Conservation (phyloP, 306 rosid genomes). For the Medicago arabica region DNA sequence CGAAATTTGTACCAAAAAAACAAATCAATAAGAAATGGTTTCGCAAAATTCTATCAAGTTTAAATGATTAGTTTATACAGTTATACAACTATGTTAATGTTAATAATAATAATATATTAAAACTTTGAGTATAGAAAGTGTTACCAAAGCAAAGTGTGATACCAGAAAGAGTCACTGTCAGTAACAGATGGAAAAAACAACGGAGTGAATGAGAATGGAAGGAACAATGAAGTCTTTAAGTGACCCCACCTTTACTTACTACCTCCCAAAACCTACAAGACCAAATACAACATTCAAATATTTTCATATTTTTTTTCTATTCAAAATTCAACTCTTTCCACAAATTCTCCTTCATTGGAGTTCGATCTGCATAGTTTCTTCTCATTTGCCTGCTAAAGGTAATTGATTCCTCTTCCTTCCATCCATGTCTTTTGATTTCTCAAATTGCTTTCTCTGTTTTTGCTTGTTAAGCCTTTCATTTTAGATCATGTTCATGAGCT, state of each 20-base stretch:
- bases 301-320: neutral
- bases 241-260: constrained; percentile 11
- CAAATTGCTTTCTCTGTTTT: constrained; percentile 14
- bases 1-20: no score
- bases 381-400: neutral
- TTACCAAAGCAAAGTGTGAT: no score
- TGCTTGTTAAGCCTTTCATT: neutral
- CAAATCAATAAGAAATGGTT: no score
- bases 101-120: no score
- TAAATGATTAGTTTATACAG: no score
- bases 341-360: neutral
- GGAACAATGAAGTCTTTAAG: neutral
- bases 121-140: no score
- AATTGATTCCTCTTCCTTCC: neutral
- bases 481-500: neutral
- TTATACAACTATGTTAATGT: no score
- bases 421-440: constrained; percentile 18
- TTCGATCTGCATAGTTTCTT: neutral
- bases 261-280: neutral
- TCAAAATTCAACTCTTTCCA: constrained; percentile 27
- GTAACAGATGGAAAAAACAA: neutral
- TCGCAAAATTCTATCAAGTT: no score
- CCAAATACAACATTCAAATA: neutral
- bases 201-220: neutral
- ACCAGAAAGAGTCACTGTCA: constrained; percentile 6